phyloP scores from a whole-genome alignment of 2,329 filamentous ascomycete genomes.

The Aphanoascus verrucosus region DNA sequence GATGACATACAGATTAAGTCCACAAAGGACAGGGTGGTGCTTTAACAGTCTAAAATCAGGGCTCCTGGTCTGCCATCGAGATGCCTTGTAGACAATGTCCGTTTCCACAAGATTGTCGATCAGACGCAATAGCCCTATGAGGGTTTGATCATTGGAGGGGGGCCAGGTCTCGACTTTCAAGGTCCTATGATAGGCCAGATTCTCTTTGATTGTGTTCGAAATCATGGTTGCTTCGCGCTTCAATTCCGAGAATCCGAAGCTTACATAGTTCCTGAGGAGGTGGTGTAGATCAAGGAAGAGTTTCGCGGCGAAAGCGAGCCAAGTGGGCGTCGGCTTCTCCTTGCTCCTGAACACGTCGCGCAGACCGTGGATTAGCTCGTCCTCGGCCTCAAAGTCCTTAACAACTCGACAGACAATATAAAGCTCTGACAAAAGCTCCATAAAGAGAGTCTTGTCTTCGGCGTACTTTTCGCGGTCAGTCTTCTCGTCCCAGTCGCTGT shows the following conservation, averaged over 20 bases:
- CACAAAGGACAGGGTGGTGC: slow-evolving; percentile 32
- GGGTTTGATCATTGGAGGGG: slow-evolving; percentile 20
- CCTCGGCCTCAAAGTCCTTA: slow-evolving; percentile 21
- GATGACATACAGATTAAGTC: slow-evolving; percentile 30
- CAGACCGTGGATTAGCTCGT: slow-evolving; percentile 32
- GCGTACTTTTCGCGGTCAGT: slow-evolving; percentile 24
- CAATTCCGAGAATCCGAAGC: slow-evolving; percentile 12
- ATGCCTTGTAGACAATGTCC: slow-evolving; percentile 19
- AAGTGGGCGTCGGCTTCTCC: slow-evolving; percentile 27
- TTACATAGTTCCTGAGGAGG: slow-evolving; percentile 9
- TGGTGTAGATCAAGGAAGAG: slow-evolving; percentile 36
- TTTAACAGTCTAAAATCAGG: slow-evolving; percentile 24
- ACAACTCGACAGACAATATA: slow-evolving; percentile 6
- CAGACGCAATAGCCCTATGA: slow-evolving; percentile 15
- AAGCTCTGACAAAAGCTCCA: slow-evolving; percentile 29
- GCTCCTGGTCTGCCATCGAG: slow-evolving; percentile 12
- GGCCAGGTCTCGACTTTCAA: slow-evolving; percentile 26
- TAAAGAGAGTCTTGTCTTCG: slow-evolving; percentile 30
- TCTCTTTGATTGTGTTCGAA: slow-evolving; percentile 20
- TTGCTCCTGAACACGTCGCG: slow-evolving; percentile 20
- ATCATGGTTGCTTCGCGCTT: slow-evolving; percentile 13
- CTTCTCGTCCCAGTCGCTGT: slow-evolving; percentile 18
- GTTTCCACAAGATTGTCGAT: slow-evolving; percentile 19
- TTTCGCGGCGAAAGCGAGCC: slow-evolving; percentile 34
- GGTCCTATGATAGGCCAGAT: slow-evolving; percentile 25